Evolutionary conservation across 495 filamentous ascomycete genomes (phyloP), one percentile per base, ranked within the genome.

Genomic region (Hyaloscypha variabilis): DNA sequence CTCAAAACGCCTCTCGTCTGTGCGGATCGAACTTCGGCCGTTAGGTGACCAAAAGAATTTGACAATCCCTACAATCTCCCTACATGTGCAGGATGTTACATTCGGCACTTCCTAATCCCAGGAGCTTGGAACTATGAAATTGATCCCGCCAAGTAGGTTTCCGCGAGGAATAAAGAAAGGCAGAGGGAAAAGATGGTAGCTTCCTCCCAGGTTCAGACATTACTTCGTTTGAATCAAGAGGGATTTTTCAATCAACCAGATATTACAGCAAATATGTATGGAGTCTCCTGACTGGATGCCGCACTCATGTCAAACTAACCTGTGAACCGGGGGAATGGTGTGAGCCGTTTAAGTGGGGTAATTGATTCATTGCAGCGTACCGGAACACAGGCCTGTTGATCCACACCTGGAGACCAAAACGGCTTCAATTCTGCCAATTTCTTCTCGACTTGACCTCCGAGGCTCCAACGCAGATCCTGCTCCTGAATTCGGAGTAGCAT

Each of bases 1-100:
- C 23, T 52, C 19, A 52, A n/a, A n/a, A 52, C 17, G 17, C 31
- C 31, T 36, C 31, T 36, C 31, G 31, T 36, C 31, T 36, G 31
- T 36, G 31, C 31, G 31, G 31, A 36, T 36, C 31, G 31, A 36
- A 36, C 31, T 36, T 36, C 31, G n/a, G 31, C 31, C 31, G 31
- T 36, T 36, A 13, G 31, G 31, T 36, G 31, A 36, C 31, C 31
- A 36, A 36, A 52, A 52, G 6, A n/a, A n/a, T 52, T 52, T 24
- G 17, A 24, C 19, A 24, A 52, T n/a, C n/a, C n/a, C n/a, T n/a
- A n/a, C n/a, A n/a, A n/a, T n/a, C n/a, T 52, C 49, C 49, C 23
- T 52, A 24, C 49, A 52, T 52, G 49, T 52, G 49, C 49, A n/a
- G 49, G 49, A 24, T n/a, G 49, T 52, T 24, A 52, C 23, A 52